Conservation (phyloP, 1,139 yeast species). For the Debaryomyces coudertii region DNA sequence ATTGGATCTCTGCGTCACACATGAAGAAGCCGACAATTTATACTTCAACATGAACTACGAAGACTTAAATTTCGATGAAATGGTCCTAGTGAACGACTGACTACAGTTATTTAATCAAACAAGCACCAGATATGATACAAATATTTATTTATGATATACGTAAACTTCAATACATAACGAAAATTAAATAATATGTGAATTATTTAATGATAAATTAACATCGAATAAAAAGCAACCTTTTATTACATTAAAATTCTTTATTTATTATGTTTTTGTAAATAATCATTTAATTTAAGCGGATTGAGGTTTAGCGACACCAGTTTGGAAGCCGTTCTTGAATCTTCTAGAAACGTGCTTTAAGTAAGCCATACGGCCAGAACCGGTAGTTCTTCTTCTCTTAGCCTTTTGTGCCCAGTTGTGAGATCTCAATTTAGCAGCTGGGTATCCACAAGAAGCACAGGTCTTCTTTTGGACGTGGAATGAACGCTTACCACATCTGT, state of each 20-base stretch:
- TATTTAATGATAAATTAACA: slow-evolving; percentile 3
- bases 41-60: slow-evolving; percentile 64
- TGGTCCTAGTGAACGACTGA: slow-evolving; percentile 23
- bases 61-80: slow-evolving; percentile 27
- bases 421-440: slow-evolving; percentile 98
- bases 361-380: slow-evolving; percentile 99
- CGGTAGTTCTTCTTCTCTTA: slow-evolving; percentile 99
- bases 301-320: slow-evolving; percentile 72
- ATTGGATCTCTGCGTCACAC: slow-evolving; percentile 67
- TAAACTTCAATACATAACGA: slow-evolving; percentile 12
- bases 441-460: slow-evolving; percentile 99
- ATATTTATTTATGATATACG: slow-evolving; percentile 10
- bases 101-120: slow-evolving; percentile 2
- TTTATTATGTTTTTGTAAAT: slow-evolving; percentile 11
- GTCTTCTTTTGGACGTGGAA: slow-evolving; percentile 99
- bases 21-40: slow-evolving; percentile 79
- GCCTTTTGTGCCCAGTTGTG: slow-evolving; percentile 99
- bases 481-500: slow-evolving; percentile 99
- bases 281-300: slow-evolving; percentile 35
- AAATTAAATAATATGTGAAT: slow-evolving; percentile 7
- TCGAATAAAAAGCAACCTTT: slow-evolving; percentile 6
- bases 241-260: slow-evolving; percentile 10
- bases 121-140: slow-evolving; percentile 7
- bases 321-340: slow-evolving; percentile 99
- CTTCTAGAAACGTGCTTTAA: slow-evolving; percentile 96